A percentile compares a stretch with the other conserved stretches of the same genome.
phyloP scores from a whole-genome alignment of 1,139 yeast species.

The Hemisphaericaspora xylanilytica region DNA sequence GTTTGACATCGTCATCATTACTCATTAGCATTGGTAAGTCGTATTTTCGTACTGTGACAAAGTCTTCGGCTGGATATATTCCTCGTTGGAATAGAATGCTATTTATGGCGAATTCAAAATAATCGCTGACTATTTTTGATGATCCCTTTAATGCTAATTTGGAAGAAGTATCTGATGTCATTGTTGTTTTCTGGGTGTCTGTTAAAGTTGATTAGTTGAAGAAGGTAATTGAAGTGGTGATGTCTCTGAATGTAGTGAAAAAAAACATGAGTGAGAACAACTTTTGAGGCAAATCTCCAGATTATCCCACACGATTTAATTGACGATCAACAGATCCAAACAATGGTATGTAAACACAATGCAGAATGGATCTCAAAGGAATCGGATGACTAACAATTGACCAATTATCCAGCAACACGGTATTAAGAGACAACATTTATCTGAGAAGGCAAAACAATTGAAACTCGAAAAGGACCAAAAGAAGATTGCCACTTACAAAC shows the following conservation, averaged over 20 bases:
- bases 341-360: constrained; percentile 12
- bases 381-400: no score
- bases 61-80: constrained; percentile 86
- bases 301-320: no score
- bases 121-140: constrained; percentile 74
- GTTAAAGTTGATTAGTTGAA: no score
- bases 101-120: constrained; percentile 78
- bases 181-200: background rate
- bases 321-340: no score
- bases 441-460: constrained; percentile 53
- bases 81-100: constrained; percentile 86
- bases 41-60: constrained; percentile 74
- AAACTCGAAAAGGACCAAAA: constrained; percentile 55
- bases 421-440: constrained; percentile 56
- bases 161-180: constrained; percentile 7
- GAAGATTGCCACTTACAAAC: constrained; percentile 55
- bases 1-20: constrained; percentile 72
- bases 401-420: constrained; percentile 55
- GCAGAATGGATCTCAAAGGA: no score
- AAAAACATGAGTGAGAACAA: no score
- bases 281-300: no score
- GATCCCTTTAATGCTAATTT: constrained; percentile 74
- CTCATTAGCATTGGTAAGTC: constrained; percentile 74
- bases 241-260: no score
- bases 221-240: no score